Percentiles rank a stretch among this genome's conserved stretches.
Conservation (phyloP, 108 stramenopile species). For the Aurantiochytrium sp. region DNA sequence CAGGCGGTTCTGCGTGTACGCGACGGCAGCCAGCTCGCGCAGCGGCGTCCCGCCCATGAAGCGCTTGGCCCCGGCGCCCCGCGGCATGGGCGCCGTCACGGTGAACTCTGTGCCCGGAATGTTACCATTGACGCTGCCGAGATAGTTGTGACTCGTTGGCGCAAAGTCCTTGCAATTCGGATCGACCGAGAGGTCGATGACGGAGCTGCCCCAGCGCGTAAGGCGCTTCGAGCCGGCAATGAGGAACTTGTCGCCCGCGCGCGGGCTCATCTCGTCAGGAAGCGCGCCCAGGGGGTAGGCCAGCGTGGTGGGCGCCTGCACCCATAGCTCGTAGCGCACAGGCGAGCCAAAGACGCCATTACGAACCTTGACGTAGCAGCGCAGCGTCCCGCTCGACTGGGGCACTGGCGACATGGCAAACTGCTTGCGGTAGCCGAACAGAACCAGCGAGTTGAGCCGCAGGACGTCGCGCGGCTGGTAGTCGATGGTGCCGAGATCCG, state of each 20-base stretch:
- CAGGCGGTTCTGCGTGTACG: conserved; percentile 1
- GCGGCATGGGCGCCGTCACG: neutral
- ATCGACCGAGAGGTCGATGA: conserved; percentile 13
- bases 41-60: neutral
- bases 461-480: neutral
- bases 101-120: neutral
- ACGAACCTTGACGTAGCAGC: conserved; percentile 18
- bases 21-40: neutral
- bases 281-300: neutral
- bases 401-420: neutral
- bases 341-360: conserved; percentile 19
- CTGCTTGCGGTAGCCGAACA: conserved; percentile 8
- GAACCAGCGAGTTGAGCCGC: neutral
- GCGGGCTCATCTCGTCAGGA: neutral
- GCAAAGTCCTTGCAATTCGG: neutral
- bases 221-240: neutral
- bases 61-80: neutral
- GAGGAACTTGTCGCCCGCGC: neutral
- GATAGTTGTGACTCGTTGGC: neutral
- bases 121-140: neutral
- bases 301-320: neutral
- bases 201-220: neutral
- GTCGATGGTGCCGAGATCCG: neutral
- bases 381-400: neutral
- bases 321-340: neutral